These are phyloP conservation scores for Triangularia verruculosa DNA, from an alignment of 2,329 filamentous ascomycete species.

Conservation along the genomic window DNA sequence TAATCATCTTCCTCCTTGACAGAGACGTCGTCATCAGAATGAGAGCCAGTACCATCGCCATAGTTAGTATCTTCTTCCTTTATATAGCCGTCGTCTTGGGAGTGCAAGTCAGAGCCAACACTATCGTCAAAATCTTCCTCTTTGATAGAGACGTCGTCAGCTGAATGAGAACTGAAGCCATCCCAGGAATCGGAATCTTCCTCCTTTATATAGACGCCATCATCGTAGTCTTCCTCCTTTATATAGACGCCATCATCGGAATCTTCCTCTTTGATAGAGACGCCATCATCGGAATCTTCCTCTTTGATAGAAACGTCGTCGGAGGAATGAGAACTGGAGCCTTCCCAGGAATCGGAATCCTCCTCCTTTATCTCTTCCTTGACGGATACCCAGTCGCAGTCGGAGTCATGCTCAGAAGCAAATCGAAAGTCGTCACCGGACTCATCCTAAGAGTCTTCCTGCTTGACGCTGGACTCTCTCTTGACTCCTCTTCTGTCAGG, in stretches of 20 bases:
- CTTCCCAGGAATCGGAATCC: background rate
- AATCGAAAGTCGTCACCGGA: background rate
- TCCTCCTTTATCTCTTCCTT: background rate
- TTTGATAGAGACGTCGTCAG: too few species aligned
- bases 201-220: background rate
- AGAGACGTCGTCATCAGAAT: too few species aligned
- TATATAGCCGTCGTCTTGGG: too few species aligned
- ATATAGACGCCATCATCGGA: background rate
- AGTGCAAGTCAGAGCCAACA: too few species aligned
- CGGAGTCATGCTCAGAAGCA: background rate
- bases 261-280: background rate
- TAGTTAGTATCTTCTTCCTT: too few species aligned
- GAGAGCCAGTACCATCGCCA: too few species aligned
- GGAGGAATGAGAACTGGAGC: too few species aligned
- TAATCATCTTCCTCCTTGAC: too few species aligned
- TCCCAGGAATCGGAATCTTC: background rate
- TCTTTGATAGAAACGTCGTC: too few species aligned
- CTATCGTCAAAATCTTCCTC: background rate
- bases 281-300: background rate
- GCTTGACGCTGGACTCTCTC: background rate
- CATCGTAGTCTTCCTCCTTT: background rate
- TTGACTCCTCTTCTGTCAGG: slow-evolving; percentile 7
- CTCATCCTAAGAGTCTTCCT: background rate
- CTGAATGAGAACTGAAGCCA: too few species aligned
- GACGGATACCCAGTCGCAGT: background rate